Base-by-base conservation (phyloP, 2,329 filamentous ascomycete species). In the Magnaporthales sp. region DNA sequence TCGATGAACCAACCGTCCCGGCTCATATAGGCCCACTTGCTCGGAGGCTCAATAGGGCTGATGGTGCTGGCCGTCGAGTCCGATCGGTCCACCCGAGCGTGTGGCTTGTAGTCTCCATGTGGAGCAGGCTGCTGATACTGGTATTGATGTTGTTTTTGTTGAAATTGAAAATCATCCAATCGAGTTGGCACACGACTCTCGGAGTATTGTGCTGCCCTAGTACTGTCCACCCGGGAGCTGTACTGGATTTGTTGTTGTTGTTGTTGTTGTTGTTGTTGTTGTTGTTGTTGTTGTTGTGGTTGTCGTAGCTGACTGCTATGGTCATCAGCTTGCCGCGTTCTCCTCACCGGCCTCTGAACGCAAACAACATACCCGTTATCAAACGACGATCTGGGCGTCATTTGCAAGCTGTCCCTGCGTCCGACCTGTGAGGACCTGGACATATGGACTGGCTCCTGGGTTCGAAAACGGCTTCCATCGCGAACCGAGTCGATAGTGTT, bases 1-100 rank as follows among this genome's bases (percentile, higher is more conserved):
- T 70, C 68, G 66, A 66, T 62, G 65, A 67, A 69, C 65, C 65
- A 69, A 65, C 66, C 62, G 31, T 64, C 62, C 62, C 27, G 24
- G 13, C 24, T 22, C 32, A 64, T 19, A 4, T 64, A 64, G 13
- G 32, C 62, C 62, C 62, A 64, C 24, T 38, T 30, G 19, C 62
- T 26, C 30, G 27, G 31, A 10, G 62, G 62, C 31, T 62, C 27
- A n/a, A 11, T 24, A 22, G 32, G 24, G 54, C 9, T 26, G 54
- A 58, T 26, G 54, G 54, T 58, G 54, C 54, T 58, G 54, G 54
- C 54, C 11, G 22, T 58, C 26, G 54, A 58, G 54, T 58, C 54
- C n/a, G 54, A 58, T 58, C 54, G 54, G 9, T 2, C 8, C 11
- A 27, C 9, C 22, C 9, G 22, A 58, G 54, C 3, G 22, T n/a